Conservation (phyloP, 225 moss, liverwort and hornwort genomes). For the Neckera pumila region DNA sequence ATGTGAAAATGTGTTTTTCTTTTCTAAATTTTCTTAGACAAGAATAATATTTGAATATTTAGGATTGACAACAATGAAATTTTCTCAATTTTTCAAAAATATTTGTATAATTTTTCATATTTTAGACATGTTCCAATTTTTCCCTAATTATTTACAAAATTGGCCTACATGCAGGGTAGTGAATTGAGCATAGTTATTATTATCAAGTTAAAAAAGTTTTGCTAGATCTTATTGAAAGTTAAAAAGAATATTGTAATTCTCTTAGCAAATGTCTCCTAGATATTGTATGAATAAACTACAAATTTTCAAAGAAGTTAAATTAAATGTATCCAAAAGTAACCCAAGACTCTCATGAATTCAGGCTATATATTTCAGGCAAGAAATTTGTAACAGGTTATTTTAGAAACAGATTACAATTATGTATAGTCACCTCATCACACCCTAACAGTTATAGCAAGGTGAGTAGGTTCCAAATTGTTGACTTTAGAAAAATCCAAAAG, state of each 20-base stretch:
- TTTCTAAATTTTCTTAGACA: no score
- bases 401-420: background rate
- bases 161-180: no score
- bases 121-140: no score
- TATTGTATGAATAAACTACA: background rate
- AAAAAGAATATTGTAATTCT: background rate
- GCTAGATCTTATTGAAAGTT: no score
- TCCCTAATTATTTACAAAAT: no score
- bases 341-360: accelerated
- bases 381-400: accelerated
- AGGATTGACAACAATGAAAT: no score
- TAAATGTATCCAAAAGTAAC: background rate
- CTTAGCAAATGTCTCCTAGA: background rate
- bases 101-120: no score
- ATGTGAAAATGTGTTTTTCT: no score
- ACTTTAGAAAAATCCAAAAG: background rate
- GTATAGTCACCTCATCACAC: no score
- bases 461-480: accelerated
- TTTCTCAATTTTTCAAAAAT: no score
- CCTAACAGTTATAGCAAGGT: background rate
- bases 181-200: background rate
- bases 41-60: no score
- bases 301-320: background rate
- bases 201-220: background rate
- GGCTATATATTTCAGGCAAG: accelerated